Conservation (phyloP, 345 rosid genomes). For the Populus alba region DNA sequence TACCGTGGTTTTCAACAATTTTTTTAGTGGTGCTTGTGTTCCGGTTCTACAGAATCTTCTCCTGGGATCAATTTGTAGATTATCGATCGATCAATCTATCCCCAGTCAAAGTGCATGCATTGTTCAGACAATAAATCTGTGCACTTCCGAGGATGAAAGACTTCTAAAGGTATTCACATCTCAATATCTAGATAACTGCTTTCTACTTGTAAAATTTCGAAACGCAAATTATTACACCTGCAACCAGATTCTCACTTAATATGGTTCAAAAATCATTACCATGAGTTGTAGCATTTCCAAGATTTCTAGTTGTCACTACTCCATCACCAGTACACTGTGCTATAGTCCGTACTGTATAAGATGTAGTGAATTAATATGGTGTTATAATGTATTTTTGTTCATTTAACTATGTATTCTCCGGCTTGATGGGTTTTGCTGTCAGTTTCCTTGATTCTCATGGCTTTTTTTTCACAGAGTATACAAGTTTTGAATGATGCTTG, state of each 20-base stretch:
- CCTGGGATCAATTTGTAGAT: constrained; percentile 38
- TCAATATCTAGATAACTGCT: not conserved
- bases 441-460: not conserved
- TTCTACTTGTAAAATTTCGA: not conserved
- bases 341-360: not conserved
- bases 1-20: constrained; percentile 49
- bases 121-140: constrained; percentile 42
- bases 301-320: not conserved
- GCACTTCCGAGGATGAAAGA: constrained; percentile 42
- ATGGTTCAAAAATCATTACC: not conserved
- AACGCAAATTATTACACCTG: not conserved
- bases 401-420: not conserved
- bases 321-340: not conserved
- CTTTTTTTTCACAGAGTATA: constrained; percentile 24
- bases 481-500: constrained; percentile 26
- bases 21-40: constrained; percentile 23
- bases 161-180: constrained; percentile 42
- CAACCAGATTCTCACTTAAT: not conserved
- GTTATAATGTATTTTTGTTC: not conserved
- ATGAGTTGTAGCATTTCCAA: not conserved
- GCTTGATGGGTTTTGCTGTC: not conserved
- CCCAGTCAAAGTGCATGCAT: constrained; percentile 53
- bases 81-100: constrained; percentile 42
- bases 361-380: not conserved
- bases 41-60: constrained; percentile 43